These are phyloP conservation scores for Chenopodium suecicum DNA, from an alignment of 148 eudicot species.

Conservation along the genomic window DNA sequence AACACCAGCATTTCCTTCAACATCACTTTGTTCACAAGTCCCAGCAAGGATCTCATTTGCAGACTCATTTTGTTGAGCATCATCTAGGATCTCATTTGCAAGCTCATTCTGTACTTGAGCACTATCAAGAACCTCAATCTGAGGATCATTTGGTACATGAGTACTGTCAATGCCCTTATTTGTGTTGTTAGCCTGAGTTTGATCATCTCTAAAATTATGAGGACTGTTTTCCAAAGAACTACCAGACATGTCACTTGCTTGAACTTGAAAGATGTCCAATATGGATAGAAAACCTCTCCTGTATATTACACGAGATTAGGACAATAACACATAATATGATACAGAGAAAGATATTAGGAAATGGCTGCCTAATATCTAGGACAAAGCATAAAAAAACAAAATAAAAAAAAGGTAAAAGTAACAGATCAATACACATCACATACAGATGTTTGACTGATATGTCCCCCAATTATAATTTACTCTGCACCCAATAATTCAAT, in stretches of 20 bases:
- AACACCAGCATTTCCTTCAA: too few species aligned
- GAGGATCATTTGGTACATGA: slow-evolving; percentile 30
- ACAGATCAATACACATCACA: too few species aligned
- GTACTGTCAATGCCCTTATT: slow-evolving; percentile 31
- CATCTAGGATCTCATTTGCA: background rate
- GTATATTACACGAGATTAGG: slow-evolving; percentile 25
- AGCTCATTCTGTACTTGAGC: background rate
- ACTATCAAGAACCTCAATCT: background rate
- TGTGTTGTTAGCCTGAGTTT: slow-evolving; percentile 32
- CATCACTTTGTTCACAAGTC: too few species aligned
- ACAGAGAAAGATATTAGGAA: background rate
- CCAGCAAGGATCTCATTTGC: background rate
- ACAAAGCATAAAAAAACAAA: too few species aligned
- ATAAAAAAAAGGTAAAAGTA: too few species aligned
- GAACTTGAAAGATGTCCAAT: slow-evolving; percentile 44
- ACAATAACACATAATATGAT: background rate
- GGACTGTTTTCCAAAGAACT: slow-evolving; percentile 37
- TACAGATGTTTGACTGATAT: too few species aligned
- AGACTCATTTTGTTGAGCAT: slow-evolving; percentile 4
- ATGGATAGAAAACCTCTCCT: slow-evolving; percentile 91
- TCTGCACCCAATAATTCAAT: too few species aligned
- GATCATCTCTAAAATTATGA: slow-evolving; percentile 29
- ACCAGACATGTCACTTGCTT: slow-evolving; percentile 37
- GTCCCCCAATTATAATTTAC: too few species aligned
- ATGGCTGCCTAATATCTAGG: background rate